Evolutionary conservation across 371 early-diverging fungal genomes (phyloP).

Genomic region (Mucor irregularis): DNA sequence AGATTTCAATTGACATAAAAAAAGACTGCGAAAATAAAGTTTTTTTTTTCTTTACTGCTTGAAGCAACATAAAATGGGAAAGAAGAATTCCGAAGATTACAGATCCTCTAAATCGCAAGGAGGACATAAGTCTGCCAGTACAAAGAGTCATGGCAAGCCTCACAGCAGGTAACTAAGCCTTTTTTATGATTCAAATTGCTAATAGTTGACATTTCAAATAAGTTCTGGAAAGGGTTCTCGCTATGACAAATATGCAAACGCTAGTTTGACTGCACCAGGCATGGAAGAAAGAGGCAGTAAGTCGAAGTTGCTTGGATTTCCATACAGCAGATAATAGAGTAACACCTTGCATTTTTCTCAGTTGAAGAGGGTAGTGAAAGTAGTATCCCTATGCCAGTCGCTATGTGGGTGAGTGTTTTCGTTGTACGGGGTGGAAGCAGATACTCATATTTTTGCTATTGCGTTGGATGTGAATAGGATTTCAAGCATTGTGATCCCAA

Average conservation of each 20-base stretch:
- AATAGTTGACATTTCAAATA: not conserved
- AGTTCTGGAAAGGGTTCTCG: slow-evolving; percentile 21
- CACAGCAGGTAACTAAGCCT: slow-evolving; percentile 6
- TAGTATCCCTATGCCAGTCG: slow-evolving; percentile 75
- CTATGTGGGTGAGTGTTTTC: slow-evolving; percentile 81
- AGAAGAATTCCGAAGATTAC: slow-evolving; percentile 33
- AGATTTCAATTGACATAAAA: too few species aligned
- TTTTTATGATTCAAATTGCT: not conserved
- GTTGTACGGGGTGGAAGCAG: not conserved
- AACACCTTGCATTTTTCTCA: too few species aligned
- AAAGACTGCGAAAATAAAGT: not conserved
- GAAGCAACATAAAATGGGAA: slow-evolving; percentile 20
- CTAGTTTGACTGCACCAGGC: slow-evolving; percentile 18
- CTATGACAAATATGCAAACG: slow-evolving; percentile 23
- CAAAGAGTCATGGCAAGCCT: slow-evolving; percentile 19
- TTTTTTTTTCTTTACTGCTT: slow-evolving; percentile 5
- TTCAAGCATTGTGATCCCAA: slow-evolving; percentile 99
- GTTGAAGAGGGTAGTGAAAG: slow-evolving; percentile 19
- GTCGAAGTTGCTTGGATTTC: too few species aligned
- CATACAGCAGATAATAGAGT: too few species aligned
- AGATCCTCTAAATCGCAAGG: slow-evolving; percentile 10
- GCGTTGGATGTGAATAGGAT: slow-evolving; percentile 65
- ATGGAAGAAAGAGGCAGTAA: slow-evolving; percentile 16
- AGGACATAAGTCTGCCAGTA: slow-evolving; percentile 3
- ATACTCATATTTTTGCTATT: not conserved